These are phyloP conservation scores for Claviceps sp. DNA, from an alignment of 2,329 filamentous ascomycete species.

Conservation along the genomic window DNA sequence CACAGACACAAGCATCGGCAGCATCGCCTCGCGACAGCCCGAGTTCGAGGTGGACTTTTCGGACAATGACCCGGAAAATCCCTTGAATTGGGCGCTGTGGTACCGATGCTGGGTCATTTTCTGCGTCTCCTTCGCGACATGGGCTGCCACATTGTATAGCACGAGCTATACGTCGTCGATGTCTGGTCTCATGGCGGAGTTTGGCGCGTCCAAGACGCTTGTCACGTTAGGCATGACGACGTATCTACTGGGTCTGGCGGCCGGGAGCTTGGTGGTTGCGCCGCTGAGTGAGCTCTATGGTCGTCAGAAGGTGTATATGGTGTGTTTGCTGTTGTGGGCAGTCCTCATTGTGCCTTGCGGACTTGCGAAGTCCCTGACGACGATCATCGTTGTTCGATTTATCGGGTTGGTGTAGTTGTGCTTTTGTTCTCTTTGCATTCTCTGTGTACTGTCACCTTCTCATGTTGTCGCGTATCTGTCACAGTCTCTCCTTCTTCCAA, in stretches of 20 bases:
- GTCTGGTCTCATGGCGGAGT: conserved; percentile 54
- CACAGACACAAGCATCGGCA: conserved; percentile 20
- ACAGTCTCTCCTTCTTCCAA: background rate
- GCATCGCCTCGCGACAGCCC: conserved; percentile 31
- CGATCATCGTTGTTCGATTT: conserved; percentile 61
- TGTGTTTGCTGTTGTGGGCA: conserved; percentile 50
- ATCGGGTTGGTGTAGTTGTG: conserved; percentile 38
- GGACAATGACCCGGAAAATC: conserved; percentile 49
- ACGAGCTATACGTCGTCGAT: conserved; percentile 67
- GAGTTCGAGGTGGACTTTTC: conserved; percentile 65
- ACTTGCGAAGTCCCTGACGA: conserved; percentile 51
- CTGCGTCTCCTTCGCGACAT: conserved; percentile 32
- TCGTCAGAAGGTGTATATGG: conserved; percentile 53
- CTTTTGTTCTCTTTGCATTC: conserved; percentile 2
- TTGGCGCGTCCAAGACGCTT: conserved; percentile 43
- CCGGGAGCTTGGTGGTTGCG: conserved; percentile 59
- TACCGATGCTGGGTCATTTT: conserved; percentile 29
- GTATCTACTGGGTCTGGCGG: conserved; percentile 62
- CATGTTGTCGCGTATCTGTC: background rate
- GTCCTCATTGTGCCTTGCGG: conserved; percentile 61
- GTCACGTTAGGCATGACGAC: conserved; percentile 65
- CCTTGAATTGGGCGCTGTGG: conserved; percentile 52
- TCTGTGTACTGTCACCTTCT: background rate
- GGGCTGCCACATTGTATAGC: conserved; percentile 54
- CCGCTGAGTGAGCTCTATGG: conserved; percentile 62